These are phyloP conservation scores for Colletotrichum gigasporum DNA, from an alignment of 2,329 filamentous ascomycete genomes.

Conservation along the genomic window DNA sequence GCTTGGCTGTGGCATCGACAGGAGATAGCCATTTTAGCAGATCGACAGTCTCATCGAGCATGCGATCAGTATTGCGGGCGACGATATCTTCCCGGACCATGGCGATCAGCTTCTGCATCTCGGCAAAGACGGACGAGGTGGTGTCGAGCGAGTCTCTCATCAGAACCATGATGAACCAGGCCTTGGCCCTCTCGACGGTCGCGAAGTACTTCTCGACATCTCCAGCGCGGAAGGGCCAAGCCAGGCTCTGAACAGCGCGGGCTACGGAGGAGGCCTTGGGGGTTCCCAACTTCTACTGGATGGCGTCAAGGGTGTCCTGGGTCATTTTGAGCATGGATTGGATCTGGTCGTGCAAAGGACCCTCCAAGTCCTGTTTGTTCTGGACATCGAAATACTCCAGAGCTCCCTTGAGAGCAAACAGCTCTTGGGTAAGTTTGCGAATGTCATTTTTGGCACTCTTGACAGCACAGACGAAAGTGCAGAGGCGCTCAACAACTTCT, in stretches of 20 bases:
- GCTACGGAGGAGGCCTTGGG: conserved; percentile 28
- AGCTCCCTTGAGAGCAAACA: conserved; percentile 36
- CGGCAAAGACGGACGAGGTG: conserved; percentile 32
- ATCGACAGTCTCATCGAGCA: conserved; percentile 30
- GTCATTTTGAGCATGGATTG: conserved; percentile 35
- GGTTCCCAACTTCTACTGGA: conserved; percentile 30
- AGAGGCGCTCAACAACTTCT: conserved; percentile 33
- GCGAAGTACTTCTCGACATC: conserved; percentile 35
- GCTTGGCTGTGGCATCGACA: conserved; percentile 31
- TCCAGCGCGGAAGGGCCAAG: conserved; percentile 35
- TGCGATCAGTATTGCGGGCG: conserved; percentile 26
- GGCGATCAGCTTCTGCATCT: conserved; percentile 34
- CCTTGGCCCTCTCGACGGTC: conserved; percentile 36
- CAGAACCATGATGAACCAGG: conserved; percentile 39
- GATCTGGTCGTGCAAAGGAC: conserved; percentile 14
- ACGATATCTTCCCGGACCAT: conserved; percentile 36
- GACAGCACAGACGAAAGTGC: conserved; percentile 30
- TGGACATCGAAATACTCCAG: conserved; percentile 34
- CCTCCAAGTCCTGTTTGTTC: not conserved
- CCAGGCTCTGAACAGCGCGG: conserved; percentile 21
- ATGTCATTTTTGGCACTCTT: conserved; percentile 37
- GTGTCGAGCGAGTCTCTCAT: conserved; percentile 35
- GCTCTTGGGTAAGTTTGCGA: conserved; percentile 36
- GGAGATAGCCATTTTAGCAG: conserved; percentile 35
- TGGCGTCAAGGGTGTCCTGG: conserved; percentile 33